Conservation (phyloP, 192 early-diverging fungal species). For the Podila horticola region DNA sequence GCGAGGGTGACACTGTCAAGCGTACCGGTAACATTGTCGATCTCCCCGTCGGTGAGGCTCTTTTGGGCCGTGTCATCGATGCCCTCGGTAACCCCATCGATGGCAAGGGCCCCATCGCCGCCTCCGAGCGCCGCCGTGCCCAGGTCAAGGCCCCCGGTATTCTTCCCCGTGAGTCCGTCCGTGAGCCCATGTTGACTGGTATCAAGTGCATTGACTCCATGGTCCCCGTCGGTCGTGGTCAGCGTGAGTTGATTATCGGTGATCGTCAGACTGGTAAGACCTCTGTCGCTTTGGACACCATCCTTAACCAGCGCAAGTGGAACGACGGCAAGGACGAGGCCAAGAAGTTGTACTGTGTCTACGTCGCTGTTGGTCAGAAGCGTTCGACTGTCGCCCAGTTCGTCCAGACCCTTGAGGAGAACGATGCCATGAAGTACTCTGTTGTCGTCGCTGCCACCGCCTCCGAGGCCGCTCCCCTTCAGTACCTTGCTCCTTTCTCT, state of each 20-base stretch:
- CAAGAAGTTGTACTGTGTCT: slow-evolving; percentile 99
- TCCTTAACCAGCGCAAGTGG: slow-evolving; percentile 99
- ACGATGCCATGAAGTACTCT: slow-evolving; percentile 97
- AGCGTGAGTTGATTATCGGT: slow-evolving; percentile 99
- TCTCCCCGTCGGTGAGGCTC: slow-evolving; percentile 94
- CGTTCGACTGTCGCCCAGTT: slow-evolving; percentile 99
- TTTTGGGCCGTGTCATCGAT: slow-evolving; percentile 99
- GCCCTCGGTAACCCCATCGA: slow-evolving; percentile 99
- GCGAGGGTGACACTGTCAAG: slow-evolving; percentile 99
- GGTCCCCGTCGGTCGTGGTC: slow-evolving; percentile 99
- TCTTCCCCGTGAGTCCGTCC: slow-evolving; percentile 98
- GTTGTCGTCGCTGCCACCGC: slow-evolving; percentile 99
- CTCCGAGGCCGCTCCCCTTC: slow-evolving; percentile 98
- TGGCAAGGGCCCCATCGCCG: slow-evolving; percentile 96
- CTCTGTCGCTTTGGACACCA: slow-evolving; percentile 98
- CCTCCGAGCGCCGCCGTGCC: slow-evolving; percentile 89
- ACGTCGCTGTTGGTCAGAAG: slow-evolving; percentile 99
- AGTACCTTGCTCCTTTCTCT: slow-evolving; percentile 99
- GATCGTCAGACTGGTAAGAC: slow-evolving; percentile 99
- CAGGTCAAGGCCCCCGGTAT: slow-evolving; percentile 99
- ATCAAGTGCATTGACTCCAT: slow-evolving; percentile 99
- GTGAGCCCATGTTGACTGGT: slow-evolving; percentile 99
- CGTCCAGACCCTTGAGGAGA: slow-evolving; percentile 97
- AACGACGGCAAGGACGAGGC: slow-evolving; percentile 93
- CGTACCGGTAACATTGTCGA: slow-evolving; percentile 99